Conservation (phyloP, 176 grass and related monocot species). For the Thalia dealbata region DNA sequence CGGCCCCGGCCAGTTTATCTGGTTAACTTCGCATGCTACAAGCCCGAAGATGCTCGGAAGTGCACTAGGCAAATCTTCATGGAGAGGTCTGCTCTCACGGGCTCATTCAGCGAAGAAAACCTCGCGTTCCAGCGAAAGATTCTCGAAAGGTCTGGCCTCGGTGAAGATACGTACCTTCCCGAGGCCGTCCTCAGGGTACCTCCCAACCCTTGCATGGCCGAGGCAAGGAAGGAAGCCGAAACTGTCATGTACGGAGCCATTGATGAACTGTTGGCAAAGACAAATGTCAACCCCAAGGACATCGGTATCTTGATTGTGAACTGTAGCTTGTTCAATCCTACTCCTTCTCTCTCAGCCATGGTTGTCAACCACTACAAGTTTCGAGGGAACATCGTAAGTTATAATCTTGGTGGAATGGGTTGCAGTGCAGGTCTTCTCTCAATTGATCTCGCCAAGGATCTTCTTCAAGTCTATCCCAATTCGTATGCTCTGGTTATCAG, state of each 20-base stretch:
- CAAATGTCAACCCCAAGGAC: constrained; percentile 53
- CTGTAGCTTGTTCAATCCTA: constrained; percentile 93
- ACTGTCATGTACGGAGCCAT: constrained; percentile 77
- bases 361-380: constrained; percentile 87
- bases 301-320: constrained; percentile 71
- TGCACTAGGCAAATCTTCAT: constrained; percentile 58
- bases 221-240: constrained; percentile 48
- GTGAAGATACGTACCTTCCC: constrained; percentile 64
- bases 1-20: constrained; percentile 58
- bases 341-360: constrained; percentile 82
- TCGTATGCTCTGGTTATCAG: constrained; percentile 69
- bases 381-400: constrained; percentile 67
- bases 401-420: constrained; percentile 81
- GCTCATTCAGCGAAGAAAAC: constrained; percentile 45
- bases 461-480: constrained; percentile 64
- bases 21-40: constrained; percentile 79
- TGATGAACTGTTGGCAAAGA: constrained; percentile 63
- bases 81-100: constrained; percentile 36
- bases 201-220: constrained; percentile 55
- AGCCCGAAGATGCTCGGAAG: constrained; percentile 34
- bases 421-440: constrained; percentile 72
- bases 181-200: constrained; percentile 43
- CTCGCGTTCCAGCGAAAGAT: constrained; percentile 88
- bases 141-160: constrained; percentile 60
- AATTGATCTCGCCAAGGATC: constrained; percentile 64